These are phyloP conservation scores for Endoconidiophora laricicola DNA, from an alignment of 2,329 filamentous ascomycete species.

Conservation along the genomic window DNA sequence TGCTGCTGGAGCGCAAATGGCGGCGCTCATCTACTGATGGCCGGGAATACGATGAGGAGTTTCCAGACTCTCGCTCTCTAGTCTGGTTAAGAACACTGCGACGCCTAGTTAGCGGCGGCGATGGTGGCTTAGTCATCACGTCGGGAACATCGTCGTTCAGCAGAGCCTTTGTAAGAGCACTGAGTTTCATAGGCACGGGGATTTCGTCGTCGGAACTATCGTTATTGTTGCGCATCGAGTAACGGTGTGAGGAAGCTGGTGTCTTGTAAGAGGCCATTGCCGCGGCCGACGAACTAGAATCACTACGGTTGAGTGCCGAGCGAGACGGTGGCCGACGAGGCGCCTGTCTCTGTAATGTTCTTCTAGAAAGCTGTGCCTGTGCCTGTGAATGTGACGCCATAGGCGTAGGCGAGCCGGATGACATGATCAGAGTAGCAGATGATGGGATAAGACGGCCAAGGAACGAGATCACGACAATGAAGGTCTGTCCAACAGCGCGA, in stretches of 20 bases:
- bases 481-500: too few species aligned
- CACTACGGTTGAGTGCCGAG: constrained; percentile 27
- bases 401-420: constrained; percentile 27
- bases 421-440: neutral
- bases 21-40: constrained; percentile 26
- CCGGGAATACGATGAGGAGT: constrained; percentile 1
- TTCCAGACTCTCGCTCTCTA: neutral
- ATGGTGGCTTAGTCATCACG: constrained; percentile 25
- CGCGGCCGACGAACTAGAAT: constrained; percentile 26
- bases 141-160: constrained; percentile 46
- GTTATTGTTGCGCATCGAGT: constrained; percentile 31
- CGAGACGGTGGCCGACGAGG: constrained; percentile 34
- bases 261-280: constrained; percentile 18
- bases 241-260: constrained; percentile 26
- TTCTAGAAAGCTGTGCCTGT: constrained; percentile 22
- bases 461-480: too few species aligned
- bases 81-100: constrained; percentile 28
- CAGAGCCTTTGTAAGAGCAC: constrained; percentile 76
- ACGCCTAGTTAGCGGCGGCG: constrained; percentile 32
- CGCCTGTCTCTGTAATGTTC: constrained; percentile 40
- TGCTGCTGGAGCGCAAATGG: constrained; percentile 31
- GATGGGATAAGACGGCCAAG: too few species aligned
- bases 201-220: constrained; percentile 95
- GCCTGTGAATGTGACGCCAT: constrained; percentile 26
- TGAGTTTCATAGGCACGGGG: constrained; percentile 81